A percentile compares a stretch with the other conserved stretches of the same genome.
These are phyloP conservation scores for Solanum bukasovii DNA, from an alignment of 257 asterid genomes.

Conservation along the genomic window DNA sequence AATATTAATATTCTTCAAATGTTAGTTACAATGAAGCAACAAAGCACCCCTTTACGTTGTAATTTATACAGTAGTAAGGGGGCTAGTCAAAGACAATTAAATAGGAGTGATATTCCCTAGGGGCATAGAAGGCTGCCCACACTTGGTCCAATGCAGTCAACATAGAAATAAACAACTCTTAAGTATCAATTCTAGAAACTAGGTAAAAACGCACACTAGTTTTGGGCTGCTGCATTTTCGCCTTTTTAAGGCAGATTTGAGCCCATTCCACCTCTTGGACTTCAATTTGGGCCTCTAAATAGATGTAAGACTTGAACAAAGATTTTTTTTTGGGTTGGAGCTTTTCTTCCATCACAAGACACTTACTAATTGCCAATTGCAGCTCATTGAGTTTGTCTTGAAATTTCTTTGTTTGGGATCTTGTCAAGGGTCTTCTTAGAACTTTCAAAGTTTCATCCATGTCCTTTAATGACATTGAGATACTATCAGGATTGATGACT, in stretches of 20 bases:
- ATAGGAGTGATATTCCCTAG: background rate
- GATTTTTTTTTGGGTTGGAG: background rate
- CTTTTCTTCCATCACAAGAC: background rate
- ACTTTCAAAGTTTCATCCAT: background rate
- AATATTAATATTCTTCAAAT: background rate
- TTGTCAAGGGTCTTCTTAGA: background rate
- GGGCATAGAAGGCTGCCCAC: background rate
- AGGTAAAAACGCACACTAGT: background rate
- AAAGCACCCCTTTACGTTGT: background rate
- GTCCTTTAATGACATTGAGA: background rate
- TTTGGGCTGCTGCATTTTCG: background rate
- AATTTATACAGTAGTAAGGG: background rate
- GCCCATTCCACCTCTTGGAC: background rate
- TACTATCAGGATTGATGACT: background rate
- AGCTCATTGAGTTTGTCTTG: background rate
- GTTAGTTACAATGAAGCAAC: background rate
- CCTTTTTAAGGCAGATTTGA: background rate
- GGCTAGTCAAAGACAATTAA: background rate
- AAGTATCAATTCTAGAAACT: background rate
- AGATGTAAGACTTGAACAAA: background rate
- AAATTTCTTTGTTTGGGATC: background rate
- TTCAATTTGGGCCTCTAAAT: background rate
- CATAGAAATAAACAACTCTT: background rate
- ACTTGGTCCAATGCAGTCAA: background rate
- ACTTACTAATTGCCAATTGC: background rate